Base-by-base conservation (phyloP, 176 grass and related monocot genomes). In the Eremochloa ophiuroides region DNA sequence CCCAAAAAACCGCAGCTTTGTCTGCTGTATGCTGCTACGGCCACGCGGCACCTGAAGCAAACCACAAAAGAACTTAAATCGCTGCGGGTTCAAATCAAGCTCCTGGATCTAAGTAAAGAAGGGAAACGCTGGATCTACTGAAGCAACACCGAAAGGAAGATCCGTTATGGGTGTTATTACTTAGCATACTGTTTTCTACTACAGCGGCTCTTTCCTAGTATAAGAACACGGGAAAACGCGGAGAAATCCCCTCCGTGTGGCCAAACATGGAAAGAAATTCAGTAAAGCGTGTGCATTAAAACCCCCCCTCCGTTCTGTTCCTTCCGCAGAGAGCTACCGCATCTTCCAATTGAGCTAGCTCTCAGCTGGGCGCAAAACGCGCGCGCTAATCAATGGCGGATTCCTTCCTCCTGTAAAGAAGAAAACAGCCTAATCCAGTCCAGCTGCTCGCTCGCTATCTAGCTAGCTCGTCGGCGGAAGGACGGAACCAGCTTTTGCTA, bases 51-150 rank as follows among this genome's bases (percentile, higher is more conserved):
- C 79, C 88, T 90, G 82, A 42, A 69, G 47, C 31, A 83, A 83
- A 79, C 13, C 38, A 77, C 42, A 80, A 13, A 86, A 59, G 9
- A 83, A 83, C 48, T n/a, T 22, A 34, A 14, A 40, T 10, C 18
- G 6, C 3, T 17, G 25, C 17, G 55, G 27, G 48, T 28, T 40
- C 14, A 62, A 42, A 33, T 1, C 72, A 65, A 73, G 23, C 58
- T 55, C 1, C 48, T 74, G 58, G 79, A 90, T 90, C 88, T 74
- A 86, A n/a, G n/a, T n/a, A n/a, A 48, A 67, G 20, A 73, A 83
- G 66, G 66, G 60, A 74, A 74, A 60, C 46, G 14, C 31, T 39
- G 33, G 39, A 90, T 86, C 88, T 78, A 41, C 38, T 13, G 4
- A 23, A 86, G 38, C 23, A 18, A 63, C 73, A 50, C 25, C 53